These are phyloP conservation scores for Cytidiella melzeri DNA, from an alignment of 768 basidiomycete genomes.

Conservation along the genomic window DNA sequence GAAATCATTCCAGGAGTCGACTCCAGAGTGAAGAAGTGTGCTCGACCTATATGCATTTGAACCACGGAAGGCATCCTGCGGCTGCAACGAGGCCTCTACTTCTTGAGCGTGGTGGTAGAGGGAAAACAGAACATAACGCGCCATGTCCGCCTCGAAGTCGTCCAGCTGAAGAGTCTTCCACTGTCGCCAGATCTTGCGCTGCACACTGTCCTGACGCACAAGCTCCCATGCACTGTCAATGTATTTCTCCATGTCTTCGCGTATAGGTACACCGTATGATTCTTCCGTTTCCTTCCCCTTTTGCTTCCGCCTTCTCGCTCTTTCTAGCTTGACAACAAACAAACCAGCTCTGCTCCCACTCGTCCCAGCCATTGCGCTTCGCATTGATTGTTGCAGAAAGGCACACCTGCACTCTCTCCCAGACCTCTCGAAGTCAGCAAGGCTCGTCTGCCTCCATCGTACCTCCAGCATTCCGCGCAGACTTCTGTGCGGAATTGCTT, in stretches of 20 bases:
- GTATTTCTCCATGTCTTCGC: slow-evolving; percentile 30
- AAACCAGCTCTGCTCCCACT: slow-evolving; percentile 17
- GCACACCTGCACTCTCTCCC: slow-evolving; percentile 33
- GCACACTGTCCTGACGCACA: slow-evolving; percentile 28
- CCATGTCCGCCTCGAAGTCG: slow-evolving; percentile 24
- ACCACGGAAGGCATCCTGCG: background rate
- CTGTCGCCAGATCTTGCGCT: slow-evolving; percentile 16
- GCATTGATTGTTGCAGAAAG: slow-evolving; percentile 53
- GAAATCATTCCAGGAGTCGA: slow-evolving; percentile 39
- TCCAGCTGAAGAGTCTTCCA: slow-evolving; percentile 21
- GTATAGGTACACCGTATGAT: slow-evolving; percentile 12
- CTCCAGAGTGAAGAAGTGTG: slow-evolving; percentile 1
- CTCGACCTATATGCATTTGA: background rate
- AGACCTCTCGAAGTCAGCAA: slow-evolving; percentile 25
- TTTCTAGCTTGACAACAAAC: slow-evolving; percentile 17
- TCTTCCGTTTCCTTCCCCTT: slow-evolving; percentile 19
- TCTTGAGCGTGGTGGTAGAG: slow-evolving; percentile 17
- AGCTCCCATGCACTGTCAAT: slow-evolving; percentile 43
- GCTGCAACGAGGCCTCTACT: background rate
- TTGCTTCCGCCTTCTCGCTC: slow-evolving; percentile 8
- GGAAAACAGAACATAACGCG: slow-evolving; percentile 25
- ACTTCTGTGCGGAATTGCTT: slow-evolving; percentile 62
- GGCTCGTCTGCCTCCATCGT: slow-evolving; percentile 35
- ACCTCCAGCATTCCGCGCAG: slow-evolving; percentile 59
- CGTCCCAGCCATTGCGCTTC: slow-evolving; percentile 35